Evolutionary conservation across 495 filamentous ascomycete genomes (phyloP), one percentile per base, ranked within the genome.

Genomic region (Chlorociboria aeruginascens): DNA sequence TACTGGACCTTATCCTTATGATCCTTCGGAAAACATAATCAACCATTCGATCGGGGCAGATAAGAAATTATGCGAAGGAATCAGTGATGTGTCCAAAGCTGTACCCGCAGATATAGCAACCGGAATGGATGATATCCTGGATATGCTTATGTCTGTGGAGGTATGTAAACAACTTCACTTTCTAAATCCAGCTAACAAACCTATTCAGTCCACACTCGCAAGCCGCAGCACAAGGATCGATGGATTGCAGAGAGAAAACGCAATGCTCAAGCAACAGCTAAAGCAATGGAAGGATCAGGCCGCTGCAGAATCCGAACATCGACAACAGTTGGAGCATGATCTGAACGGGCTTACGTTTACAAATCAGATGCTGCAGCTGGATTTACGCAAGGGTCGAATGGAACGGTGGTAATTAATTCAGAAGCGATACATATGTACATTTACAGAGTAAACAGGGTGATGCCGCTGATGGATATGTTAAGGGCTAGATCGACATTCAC

Each of bases 11-110:
- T 20, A 48, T 34, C 1, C 36, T 16, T 20, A 48, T 34, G 29
- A 48, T 41, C 17, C 29, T 31, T 48, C 32, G 12, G 31, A 48
- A 41, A 48, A 48, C 14, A 40, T 48, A 41, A 48, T 8, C 29
- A 20, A 40, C 16, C 29, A 48, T 41, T 48, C 29, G 25, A 48
- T 48, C 25, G 30, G 34, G 8, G 17, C 17, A 25, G 41, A 40
- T 40, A 48, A 48, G 13, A 36, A 48, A 41, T 17, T 48, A 33
- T 48, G 32, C 41, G 20, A 34, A 48, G 16, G 30, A 41, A 34
- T 48, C 17, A 31, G 17, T 31, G 7, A 41, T 25, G 3, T 28
- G 7, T 48, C 41, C 16, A 13, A 48, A 32, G 32, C 32, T 46
- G 37, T 46, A 48, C 7, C 31, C 12, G 25, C 25, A 31, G 33